Base-by-base conservation (phyloP, 768 basidiomycete genomes). In the Termitomyces sp. region DNA sequence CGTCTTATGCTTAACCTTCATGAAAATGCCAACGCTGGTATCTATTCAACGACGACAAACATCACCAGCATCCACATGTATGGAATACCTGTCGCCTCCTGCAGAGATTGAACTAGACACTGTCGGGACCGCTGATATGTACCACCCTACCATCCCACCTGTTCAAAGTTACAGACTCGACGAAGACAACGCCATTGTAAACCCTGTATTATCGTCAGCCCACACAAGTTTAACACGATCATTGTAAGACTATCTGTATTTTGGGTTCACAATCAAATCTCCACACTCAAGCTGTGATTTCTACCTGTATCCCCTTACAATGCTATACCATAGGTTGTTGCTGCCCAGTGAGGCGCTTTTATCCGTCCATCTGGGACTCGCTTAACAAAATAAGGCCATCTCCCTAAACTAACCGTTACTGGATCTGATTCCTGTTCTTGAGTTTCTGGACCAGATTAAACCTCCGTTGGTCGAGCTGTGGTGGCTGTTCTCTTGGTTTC, bases 1-100 rank as follows among this genome's bases (percentile, higher is more conserved):
- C 80, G 80, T 7, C 74, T 84, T 0, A 80, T 82, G 74, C 75
- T 83, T 35, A 83, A 84, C 63, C 72, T 83, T 10, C 77, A 82
- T 62, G 66, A 73, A 66, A 73, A 66, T 25, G 75, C 75, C 8
- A 63, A 69, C 32, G 48, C 60, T 14, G 74, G 77, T 1, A 70
- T 76, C 10, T 68, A 65, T 57, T 69, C 69, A 19, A 58, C 57
- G 3, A 21, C 10, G 3, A 43, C 17, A 56, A 41, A 51, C 8
- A n/a, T 51, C 3, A 66, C 62, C n/a, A 62, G 48, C 34, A 71
- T 65, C 5, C 56, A 61, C 11, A 54, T n/a, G n/a, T 29, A 29
- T 66, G n/a, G 64, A 66, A 53, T 65, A 61, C 54, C 51, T 16
- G 17, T 47, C 43, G 3, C 57, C 42, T 9, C 38, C 51, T 37